phyloP scores from a whole-genome alignment of 768 basidiomycete genomes.

The Bullera alba region DNA sequence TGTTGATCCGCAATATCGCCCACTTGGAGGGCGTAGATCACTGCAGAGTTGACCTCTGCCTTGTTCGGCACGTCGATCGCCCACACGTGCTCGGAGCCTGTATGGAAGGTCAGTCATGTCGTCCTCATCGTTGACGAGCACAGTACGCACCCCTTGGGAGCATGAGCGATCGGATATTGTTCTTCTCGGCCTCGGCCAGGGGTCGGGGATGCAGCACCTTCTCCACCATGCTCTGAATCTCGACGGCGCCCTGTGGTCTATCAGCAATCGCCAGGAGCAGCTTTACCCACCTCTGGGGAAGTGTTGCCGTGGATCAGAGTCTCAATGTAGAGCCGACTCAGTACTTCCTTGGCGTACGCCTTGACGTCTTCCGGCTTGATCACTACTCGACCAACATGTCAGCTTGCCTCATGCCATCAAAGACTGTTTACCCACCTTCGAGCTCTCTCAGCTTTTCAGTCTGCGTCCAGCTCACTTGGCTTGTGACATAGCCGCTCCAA shows the following conservation, averaged over 20 bases:
- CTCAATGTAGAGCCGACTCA: constrained; percentile 62
- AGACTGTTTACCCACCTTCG: constrained; percentile 53
- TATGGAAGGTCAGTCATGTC: constrained; percentile 1
- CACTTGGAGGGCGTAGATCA: constrained; percentile 78
- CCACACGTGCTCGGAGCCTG: constrained; percentile 68
- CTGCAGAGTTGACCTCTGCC: constrained; percentile 75
- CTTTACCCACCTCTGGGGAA: constrained; percentile 65
- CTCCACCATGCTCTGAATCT: constrained; percentile 66
- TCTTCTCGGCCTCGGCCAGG: constrained; percentile 56
- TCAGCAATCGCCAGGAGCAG: neutral
- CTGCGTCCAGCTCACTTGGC: constrained; percentile 65
- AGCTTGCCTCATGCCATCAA: neutral
- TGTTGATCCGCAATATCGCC: constrained; percentile 62
- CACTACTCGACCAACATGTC: constrained; percentile 51
- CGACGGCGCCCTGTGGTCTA: constrained; percentile 61
- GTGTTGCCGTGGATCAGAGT: constrained; percentile 80
- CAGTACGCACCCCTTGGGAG: constrained; percentile 58
- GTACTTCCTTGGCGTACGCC: constrained; percentile 55
- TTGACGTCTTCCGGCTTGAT: constrained; percentile 67
- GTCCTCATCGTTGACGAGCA: neutral
- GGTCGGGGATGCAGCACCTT: constrained; percentile 56
- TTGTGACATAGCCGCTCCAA: constrained; percentile 62
- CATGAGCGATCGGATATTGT: constrained; percentile 53
- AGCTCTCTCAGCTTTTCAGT: constrained; percentile 70
- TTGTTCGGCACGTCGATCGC: constrained; percentile 65